phyloP scores from a whole-genome alignment of 2,329 filamentous ascomycete species.

The Myrmaecium sp. region DNA sequence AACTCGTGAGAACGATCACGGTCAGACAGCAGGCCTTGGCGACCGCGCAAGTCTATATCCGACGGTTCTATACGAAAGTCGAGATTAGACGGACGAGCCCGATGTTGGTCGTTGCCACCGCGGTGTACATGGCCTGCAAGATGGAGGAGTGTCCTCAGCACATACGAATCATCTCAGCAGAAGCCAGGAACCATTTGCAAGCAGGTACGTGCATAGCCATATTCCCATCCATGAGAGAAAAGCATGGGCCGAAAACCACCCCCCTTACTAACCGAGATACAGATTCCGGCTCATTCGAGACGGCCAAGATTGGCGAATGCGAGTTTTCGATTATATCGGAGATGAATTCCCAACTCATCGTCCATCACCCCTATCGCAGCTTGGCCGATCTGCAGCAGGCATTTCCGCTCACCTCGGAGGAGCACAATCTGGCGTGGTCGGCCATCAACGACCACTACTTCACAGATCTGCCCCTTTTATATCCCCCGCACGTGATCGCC shows the following conservation, averaged over 20 bases:
- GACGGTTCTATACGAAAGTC: slow-evolving; percentile 80
- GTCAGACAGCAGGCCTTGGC: slow-evolving; percentile 84
- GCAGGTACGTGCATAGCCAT: slow-evolving; percentile 33
- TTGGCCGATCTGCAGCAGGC: slow-evolving; percentile 53
- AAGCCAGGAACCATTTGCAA: slow-evolving; percentile 76
- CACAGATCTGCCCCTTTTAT: slow-evolving; percentile 74
- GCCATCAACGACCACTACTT: slow-evolving; percentile 88
- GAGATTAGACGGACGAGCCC: slow-evolving; percentile 88
- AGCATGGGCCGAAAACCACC: slow-evolving; percentile 13
- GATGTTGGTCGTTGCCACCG: slow-evolving; percentile 82
- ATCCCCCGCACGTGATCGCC: slow-evolving; percentile 76
- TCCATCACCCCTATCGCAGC: slow-evolving; percentile 81
- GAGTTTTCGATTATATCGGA: slow-evolving; percentile 87
- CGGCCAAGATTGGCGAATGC: slow-evolving; percentile 76
- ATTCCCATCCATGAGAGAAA: neutral
- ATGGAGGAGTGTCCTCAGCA: slow-evolving; percentile 97
- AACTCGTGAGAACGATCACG: slow-evolving; percentile 67
- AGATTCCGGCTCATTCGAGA: slow-evolving; percentile 37
- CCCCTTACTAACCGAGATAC: slow-evolving; percentile 5
- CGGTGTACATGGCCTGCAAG: slow-evolving; percentile 89
- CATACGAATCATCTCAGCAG: slow-evolving; percentile 74
- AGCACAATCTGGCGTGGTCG: slow-evolving; percentile 59
- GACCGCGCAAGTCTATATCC: slow-evolving; percentile 87
- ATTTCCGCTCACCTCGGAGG: slow-evolving; percentile 59
- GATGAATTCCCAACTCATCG: slow-evolving; percentile 74